Percentiles rank a stretch among this genome's conserved stretches.
Evolutionary conservation across 1,284 basidiomycete species (phyloP).

Genomic region (Apiotrichum gamsii): DNA sequence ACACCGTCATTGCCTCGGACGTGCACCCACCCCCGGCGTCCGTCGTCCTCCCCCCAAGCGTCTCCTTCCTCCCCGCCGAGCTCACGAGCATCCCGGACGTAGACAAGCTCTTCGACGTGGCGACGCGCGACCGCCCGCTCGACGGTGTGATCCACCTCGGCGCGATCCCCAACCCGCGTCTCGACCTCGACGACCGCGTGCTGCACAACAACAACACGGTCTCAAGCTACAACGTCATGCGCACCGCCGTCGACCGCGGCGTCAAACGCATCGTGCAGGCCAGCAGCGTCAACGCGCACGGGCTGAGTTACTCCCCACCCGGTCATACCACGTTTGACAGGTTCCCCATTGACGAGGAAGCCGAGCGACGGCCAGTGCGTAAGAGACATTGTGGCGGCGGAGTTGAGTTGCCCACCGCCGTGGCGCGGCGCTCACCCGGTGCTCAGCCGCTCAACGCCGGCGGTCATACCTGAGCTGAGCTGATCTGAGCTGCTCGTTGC

Average conservation of each 20-base stretch:
- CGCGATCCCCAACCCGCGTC: conserved; percentile 37
- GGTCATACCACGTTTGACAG: conserved; percentile 24
- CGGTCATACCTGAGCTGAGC: too few species aligned
- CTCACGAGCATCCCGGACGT: conserved; percentile 23
- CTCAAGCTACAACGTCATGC: conserved; percentile 37
- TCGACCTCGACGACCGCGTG: conserved; percentile 24
- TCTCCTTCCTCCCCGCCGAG: conserved; percentile 25
- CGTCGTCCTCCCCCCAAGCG: conserved; percentile 1
- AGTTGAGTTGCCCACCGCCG: background rate
- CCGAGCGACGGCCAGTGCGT: conserved; percentile 28
- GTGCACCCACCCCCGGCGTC: conserved; percentile 20
- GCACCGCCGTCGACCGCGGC: conserved; percentile 36
- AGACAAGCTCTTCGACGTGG: conserved; percentile 22
- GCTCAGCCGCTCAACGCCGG: too few species aligned
- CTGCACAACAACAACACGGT: conserved; percentile 44
- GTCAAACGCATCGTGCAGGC: conserved; percentile 43
- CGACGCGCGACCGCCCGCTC: background rate
- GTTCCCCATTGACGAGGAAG: conserved; percentile 35
- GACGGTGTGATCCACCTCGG: conserved; percentile 46
- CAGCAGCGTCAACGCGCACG: conserved; percentile 38
- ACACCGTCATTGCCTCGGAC: conserved; percentile 38
- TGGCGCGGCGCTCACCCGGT: background rate
- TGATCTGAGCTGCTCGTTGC: too few species aligned
- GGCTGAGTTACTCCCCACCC: conserved; percentile 28
- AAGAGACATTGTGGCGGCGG: background rate